Evolutionary conservation across 2,329 filamentous ascomycete genomes (phyloP).

Genomic region (Eurotiales sp.): DNA sequence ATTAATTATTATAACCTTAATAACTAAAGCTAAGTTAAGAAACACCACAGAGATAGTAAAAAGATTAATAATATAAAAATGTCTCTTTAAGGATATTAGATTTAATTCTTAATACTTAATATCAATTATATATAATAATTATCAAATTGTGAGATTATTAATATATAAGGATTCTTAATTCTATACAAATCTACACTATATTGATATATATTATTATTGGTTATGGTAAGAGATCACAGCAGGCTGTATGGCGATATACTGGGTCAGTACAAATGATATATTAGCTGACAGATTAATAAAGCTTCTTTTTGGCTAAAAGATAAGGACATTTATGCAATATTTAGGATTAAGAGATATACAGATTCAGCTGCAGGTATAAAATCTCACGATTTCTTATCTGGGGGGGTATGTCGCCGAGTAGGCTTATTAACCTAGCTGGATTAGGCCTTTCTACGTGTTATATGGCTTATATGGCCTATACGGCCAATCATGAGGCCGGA

Average conservation of each 20-base stretch:
- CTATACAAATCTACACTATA: background rate
- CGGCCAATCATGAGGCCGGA: no score
- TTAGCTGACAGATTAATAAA: background rate
- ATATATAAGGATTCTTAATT: background rate
- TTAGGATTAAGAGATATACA: no score
- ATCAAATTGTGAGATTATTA: no score
- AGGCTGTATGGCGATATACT: background rate
- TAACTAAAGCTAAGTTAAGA: background rate
- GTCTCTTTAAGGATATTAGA: background rate
- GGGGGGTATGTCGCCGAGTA: no score
- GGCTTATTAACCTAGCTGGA: no score
- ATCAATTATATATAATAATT: no score
- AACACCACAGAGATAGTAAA: background rate
- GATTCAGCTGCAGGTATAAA: no score
- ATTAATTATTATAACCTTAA: background rate
- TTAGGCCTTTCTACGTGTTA: no score
- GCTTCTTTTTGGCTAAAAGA: background rate
- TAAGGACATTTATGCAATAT: background rate
- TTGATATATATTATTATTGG: slow-evolving; percentile 6
- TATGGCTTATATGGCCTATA: no score
- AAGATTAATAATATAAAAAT: background rate
- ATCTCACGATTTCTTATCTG: no score
- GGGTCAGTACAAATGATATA: background rate
- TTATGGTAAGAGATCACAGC: background rate
- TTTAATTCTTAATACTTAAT: background rate